Percentiles rank a stretch among this genome's conserved stretches.
These are phyloP conservation scores for Ustilago trichophora DNA, from an alignment of 1,284 basidiomycete species.

Conservation along the genomic window DNA sequence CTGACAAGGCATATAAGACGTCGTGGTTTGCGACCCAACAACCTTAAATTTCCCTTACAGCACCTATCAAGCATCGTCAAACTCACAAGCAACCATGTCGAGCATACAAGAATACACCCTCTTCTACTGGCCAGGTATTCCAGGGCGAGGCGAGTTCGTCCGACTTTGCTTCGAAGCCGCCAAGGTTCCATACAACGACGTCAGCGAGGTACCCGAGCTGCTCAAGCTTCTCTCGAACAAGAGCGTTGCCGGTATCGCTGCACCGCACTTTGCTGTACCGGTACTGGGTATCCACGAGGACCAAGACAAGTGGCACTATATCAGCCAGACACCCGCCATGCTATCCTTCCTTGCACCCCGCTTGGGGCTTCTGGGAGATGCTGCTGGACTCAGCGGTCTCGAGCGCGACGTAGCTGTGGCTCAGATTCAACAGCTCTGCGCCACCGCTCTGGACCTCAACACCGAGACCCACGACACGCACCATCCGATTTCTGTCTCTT, in stretches of 20 bases:
- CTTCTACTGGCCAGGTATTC: constrained; percentile 66
- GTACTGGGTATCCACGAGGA: constrained; percentile 51
- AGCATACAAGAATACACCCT: constrained; percentile 34
- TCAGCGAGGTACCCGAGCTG: constrained; percentile 32
- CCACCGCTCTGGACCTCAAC: constrained; percentile 69
- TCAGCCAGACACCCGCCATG: constrained; percentile 69
- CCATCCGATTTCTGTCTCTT: constrained; percentile 36
- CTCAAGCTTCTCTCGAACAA: constrained; percentile 23
- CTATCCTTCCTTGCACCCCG: constrained; percentile 69
- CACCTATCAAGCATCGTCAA: too few relatives aligned
- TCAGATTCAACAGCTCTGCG: constrained; percentile 68
- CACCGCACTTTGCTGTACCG: constrained; percentile 66
- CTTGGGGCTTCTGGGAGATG: constrained; percentile 61
- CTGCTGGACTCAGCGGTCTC: constrained; percentile 15
- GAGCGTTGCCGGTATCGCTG: constrained; percentile 6
- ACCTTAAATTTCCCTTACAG: too few relatives aligned
- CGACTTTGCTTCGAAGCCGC: constrained; percentile 70
- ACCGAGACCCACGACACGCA: constrained; percentile 68
- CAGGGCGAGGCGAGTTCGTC: constrained; percentile 70
- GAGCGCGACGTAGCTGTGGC: constrained; percentile 39
- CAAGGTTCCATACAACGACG: constrained; percentile 68
- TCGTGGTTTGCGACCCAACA: too few relatives aligned
- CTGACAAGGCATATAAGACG: too few relatives aligned
- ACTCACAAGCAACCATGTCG: too few relatives aligned
- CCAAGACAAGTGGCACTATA: constrained; percentile 15